phyloP scores from a whole-genome alignment of 164 flowering plant species.

The Berberis thunbergii region DNA sequence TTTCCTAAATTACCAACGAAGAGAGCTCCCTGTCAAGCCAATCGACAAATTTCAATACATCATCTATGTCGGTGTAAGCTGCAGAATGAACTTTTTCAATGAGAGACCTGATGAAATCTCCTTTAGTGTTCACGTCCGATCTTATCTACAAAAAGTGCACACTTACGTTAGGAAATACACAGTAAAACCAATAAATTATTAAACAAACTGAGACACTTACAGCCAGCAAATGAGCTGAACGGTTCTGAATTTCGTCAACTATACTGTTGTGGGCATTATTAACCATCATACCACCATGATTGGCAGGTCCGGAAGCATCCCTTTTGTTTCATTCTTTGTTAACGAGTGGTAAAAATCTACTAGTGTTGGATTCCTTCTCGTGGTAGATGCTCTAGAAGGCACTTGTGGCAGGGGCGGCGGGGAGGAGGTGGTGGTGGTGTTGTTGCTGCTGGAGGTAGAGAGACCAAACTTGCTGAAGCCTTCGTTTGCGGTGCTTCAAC shows the following conservation, averaged over 20 bases:
- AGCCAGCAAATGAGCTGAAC: conserved; percentile 62
- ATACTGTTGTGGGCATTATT: conserved; percentile 55
- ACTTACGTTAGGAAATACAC: background rate
- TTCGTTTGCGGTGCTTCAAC: conserved; percentile 13
- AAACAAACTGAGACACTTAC: conserved; percentile 21
- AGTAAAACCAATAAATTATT: background rate
- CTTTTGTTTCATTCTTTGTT: conserved; percentile 31
- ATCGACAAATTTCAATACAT: conserved; percentile 46
- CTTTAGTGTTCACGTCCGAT: conserved; percentile 57
- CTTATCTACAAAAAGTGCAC: conserved; percentile 33
- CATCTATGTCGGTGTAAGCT: conserved; percentile 43
- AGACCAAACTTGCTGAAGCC: conserved; percentile 6
- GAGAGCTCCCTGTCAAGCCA: conserved; percentile 67
- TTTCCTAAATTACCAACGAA: conserved; percentile 37
- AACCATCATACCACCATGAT: conserved; percentile 15
- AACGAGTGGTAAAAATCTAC: conserved; percentile 38
- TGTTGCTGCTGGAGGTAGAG: background rate
- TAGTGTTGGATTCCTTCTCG: conserved; percentile 34
- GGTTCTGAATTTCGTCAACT: conserved; percentile 74
- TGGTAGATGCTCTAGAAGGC: conserved; percentile 20
- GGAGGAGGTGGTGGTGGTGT: conserved; percentile 11
- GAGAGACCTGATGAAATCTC: conserved; percentile 54
- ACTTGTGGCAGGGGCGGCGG: conserved; percentile 31
- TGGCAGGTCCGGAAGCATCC: conserved; percentile 16
- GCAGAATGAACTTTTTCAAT: conserved; percentile 41